phyloP scores from a whole-genome alignment of 2,329 filamentous ascomycete genomes.

The Colletotrichum karsti region DNA sequence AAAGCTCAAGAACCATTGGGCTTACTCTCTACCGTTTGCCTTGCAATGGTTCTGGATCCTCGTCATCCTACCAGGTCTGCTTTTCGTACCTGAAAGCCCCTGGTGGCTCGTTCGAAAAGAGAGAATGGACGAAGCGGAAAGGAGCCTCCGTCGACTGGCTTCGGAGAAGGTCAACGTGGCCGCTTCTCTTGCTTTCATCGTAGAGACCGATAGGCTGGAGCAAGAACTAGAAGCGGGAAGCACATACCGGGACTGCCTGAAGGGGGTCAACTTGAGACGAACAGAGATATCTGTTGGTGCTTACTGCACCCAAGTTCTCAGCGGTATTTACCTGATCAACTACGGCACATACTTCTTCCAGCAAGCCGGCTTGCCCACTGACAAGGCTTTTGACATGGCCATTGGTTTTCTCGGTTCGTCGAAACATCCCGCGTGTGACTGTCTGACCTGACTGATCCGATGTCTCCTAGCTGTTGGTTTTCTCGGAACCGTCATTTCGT shows the following conservation, averaged over 20 bases:
- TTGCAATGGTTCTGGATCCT: slow-evolving; percentile 60
- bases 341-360: slow-evolving; percentile 67
- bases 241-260: slow-evolving; percentile 60
- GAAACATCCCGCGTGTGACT: too few relatives aligned
- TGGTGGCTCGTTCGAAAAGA: slow-evolving; percentile 59
- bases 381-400: slow-evolving; percentile 50
- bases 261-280: slow-evolving; percentile 56
- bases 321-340: slow-evolving; percentile 70
- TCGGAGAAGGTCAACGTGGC: slow-evolving; percentile 54
- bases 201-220: slow-evolving; percentile 66
- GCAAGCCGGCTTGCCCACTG: slow-evolving; percentile 49
- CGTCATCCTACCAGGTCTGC: slow-evolving; percentile 52
- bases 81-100: slow-evolving; percentile 58
- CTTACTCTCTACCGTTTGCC: slow-evolving; percentile 57
- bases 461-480: slow-evolving; percentile 58
- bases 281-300: slow-evolving; percentile 68
- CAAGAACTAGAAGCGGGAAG: slow-evolving; percentile 56
- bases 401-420: slow-evolving; percentile 46
- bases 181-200: slow-evolving; percentile 62
- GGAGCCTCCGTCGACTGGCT: slow-evolving; percentile 52
- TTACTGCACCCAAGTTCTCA: slow-evolving; percentile 72
- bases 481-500: slow-evolving; percentile 50
- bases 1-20: slow-evolving; percentile 52
- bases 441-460: too few relatives aligned
- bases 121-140: slow-evolving; percentile 48